Evolutionary conservation across 2,329 filamentous ascomycete genomes (phyloP).

Genomic region (Fusarium sp.): DNA sequence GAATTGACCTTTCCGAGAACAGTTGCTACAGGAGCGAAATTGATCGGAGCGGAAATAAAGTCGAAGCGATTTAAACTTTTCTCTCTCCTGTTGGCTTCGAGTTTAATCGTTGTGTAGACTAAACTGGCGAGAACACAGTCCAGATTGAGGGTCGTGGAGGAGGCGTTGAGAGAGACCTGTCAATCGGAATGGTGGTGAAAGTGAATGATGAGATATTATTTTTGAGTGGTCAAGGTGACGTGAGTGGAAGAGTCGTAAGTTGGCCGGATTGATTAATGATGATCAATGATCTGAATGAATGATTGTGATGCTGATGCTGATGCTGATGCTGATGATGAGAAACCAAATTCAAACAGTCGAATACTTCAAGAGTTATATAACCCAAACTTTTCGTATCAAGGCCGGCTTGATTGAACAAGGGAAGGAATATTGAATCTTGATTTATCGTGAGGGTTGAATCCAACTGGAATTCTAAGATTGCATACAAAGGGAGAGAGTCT

Average conservation of each 20-base stretch:
- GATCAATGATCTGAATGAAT: conserved; percentile 6
- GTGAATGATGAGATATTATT: conserved; percentile 21
- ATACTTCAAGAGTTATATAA: conserved; percentile 33
- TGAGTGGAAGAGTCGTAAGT: conserved; percentile 12
- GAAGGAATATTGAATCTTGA: conserved; percentile 39
- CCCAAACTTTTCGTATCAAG: conserved; percentile 34
- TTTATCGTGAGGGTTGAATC: conserved; percentile 29
- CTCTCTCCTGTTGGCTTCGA: conserved; percentile 14
- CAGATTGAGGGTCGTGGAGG: conserved; percentile 23
- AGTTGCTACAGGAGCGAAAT: not conserved
- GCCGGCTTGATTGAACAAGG: conserved; percentile 41
- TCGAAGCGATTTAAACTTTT: conserved; percentile 20
- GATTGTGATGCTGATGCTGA: not conserved
- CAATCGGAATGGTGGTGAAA: conserved; percentile 38
- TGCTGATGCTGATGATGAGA: conserved; percentile 1
- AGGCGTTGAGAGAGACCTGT: conserved; percentile 13
- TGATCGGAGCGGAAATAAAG: conserved; percentile 14
- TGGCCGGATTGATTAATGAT: conserved; percentile 12
- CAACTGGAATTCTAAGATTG: conserved; percentile 41
- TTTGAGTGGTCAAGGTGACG: conserved; percentile 8
- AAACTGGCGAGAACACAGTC: conserved; percentile 5
- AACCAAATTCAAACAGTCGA: conserved; percentile 5
- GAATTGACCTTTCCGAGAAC: conserved; percentile 28
- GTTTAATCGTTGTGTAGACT: conserved; percentile 4
- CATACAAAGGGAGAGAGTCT: conserved; percentile 43